These are phyloP conservation scores for Didymella segeticola DNA, from an alignment of 2,329 filamentous ascomycete genomes.

Conservation along the genomic window DNA sequence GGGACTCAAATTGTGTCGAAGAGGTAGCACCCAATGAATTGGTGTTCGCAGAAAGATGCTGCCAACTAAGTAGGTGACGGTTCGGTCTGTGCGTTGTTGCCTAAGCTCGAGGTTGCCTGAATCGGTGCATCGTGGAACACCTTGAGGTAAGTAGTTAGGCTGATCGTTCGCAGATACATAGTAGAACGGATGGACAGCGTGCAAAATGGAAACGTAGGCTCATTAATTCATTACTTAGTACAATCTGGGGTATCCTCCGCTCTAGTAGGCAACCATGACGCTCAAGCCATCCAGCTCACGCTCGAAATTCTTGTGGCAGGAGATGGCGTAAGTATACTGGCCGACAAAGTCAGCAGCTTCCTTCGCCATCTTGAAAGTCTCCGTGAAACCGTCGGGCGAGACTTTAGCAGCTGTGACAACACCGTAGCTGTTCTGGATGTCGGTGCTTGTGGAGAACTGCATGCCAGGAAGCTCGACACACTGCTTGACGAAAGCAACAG, in stretches of 20 bases:
- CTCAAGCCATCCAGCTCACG: constrained; percentile 75
- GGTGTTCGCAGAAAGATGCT: not conserved
- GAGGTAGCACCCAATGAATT: too few species aligned
- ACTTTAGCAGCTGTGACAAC: constrained; percentile 71
- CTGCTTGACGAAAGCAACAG: constrained; percentile 66
- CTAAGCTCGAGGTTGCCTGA: not conserved
- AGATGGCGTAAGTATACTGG: constrained; percentile 72
- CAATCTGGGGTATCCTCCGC: constrained; percentile 9
- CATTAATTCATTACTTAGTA: constrained; percentile 6
- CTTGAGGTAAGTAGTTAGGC: too few species aligned
- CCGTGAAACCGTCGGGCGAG: constrained; percentile 64
- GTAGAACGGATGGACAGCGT: too few species aligned
- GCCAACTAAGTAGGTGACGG: not conserved
- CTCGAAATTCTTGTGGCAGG: constrained; percentile 75
- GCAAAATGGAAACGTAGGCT: too few species aligned
- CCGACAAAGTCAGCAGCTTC: constrained; percentile 73
- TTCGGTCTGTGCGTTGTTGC: not conserved
- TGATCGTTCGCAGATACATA: too few species aligned
- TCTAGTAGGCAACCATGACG: constrained; percentile 71
- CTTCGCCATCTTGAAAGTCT: constrained; percentile 69
- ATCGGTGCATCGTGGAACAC: too few species aligned
- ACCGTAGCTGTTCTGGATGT: constrained; percentile 73
- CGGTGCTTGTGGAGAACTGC: constrained; percentile 56
- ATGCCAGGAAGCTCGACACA: constrained; percentile 56
- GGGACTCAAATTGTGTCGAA: too few species aligned